Percentiles rank a stretch among this genome's conserved stretches.
phyloP scores from a whole-genome alignment of 176 grass and related monocot species.

The Rhynchospora tenuis region DNA sequence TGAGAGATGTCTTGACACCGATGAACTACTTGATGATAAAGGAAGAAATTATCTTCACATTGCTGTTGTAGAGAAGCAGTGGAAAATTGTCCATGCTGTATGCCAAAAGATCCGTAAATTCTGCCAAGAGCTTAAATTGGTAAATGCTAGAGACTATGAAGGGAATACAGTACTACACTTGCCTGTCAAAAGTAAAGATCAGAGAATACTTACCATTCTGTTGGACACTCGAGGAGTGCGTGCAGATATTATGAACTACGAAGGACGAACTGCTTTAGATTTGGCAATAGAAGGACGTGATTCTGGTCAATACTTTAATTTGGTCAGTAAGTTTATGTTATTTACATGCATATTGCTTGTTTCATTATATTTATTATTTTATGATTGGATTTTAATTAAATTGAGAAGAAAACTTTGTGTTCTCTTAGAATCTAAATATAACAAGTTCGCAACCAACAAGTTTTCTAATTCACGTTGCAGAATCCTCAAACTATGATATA shows the following conservation, averaged over 20 bases:
- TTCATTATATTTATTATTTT: no score
- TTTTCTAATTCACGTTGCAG: no score
- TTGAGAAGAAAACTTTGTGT: no score
- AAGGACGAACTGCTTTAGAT: background rate
- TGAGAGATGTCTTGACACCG: background rate
- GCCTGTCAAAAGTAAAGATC: background rate
- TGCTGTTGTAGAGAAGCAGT: background rate
- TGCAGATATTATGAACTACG: background rate
- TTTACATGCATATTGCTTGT: no score
- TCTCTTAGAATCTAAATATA: no score
- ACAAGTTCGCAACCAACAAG: no score
- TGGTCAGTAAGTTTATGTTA: background rate
- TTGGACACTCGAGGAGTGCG: background rate
- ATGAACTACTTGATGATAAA: background rate
- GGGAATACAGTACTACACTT: slow-evolving; percentile 8
- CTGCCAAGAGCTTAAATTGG: background rate
- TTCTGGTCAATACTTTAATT: background rate
- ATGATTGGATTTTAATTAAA: no score
- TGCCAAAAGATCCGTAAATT: background rate
- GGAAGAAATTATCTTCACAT: background rate
- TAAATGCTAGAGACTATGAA: background rate
- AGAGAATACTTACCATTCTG: background rate
- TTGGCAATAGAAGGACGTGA: background rate
- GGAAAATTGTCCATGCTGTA: background rate
- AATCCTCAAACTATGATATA: no score